phyloP scores from a whole-genome alignment of 2,329 filamentous ascomycete genomes.

The Ceratocystis lukuohia region DNA sequence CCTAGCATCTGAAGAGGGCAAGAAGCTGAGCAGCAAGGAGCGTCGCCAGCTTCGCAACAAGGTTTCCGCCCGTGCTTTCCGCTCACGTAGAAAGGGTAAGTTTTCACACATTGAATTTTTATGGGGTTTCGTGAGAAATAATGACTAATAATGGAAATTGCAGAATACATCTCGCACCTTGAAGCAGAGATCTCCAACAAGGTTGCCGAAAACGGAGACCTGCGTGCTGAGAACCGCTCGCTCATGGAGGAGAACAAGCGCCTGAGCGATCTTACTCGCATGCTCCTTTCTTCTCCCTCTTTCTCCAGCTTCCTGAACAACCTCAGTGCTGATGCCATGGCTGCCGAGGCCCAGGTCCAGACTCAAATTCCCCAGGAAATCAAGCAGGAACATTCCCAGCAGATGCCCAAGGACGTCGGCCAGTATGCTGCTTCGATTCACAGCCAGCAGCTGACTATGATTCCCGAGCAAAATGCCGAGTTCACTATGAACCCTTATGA shows the following conservation, averaged over 20 bases:
- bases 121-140: neutral
- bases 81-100: constrained; percentile 94
- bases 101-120: neutral
- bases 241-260: constrained; percentile 77
- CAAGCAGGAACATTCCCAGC: constrained; percentile 27
- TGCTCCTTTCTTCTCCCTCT: constrained; percentile 65
- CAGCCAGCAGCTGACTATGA: constrained; percentile 57
- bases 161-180: constrained; percentile 93
- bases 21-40: constrained; percentile 98
- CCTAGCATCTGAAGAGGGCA: constrained; percentile 91
- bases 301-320: constrained; percentile 71
- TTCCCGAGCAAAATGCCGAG: constrained; percentile 66
- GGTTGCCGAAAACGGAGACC: constrained; percentile 67
- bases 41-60: constrained; percentile 96
- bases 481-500: constrained; percentile 57
- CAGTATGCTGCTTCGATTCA: constrained; percentile 43
- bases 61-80: constrained; percentile 93
- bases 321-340: constrained; percentile 36
- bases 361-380: constrained; percentile 25
- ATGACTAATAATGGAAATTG: constrained; percentile 34
- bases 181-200: constrained; percentile 78
- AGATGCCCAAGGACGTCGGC: constrained; percentile 53
- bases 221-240: constrained; percentile 67
- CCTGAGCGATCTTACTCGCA: constrained; percentile 62
- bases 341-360: constrained; percentile 29